phyloP scores from a whole-genome alignment of 257 asterid genomes.

The Avicennia marina region DNA sequence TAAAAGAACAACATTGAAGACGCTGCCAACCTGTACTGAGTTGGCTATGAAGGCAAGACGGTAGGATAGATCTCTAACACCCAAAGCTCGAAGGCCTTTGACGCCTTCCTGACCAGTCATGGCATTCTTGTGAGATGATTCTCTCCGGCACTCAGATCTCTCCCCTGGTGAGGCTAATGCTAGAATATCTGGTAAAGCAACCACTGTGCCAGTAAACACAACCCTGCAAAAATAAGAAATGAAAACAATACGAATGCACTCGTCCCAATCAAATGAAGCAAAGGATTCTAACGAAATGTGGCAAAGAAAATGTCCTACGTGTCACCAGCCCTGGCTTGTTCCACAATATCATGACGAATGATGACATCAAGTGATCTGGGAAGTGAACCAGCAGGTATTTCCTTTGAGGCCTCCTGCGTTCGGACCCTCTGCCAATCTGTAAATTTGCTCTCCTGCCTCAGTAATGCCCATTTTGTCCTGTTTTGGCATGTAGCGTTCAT shows the following conservation, averaged over 20 bases:
- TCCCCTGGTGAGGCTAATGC: constrained; percentile 96
- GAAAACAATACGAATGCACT: constrained; percentile 6
- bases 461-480: constrained; percentile 78
- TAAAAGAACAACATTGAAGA: background rate
- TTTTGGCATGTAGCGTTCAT: constrained; percentile 88
- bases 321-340: constrained; percentile 98
- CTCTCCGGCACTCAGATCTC: constrained; percentile 83
- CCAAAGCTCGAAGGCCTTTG: constrained; percentile 90
- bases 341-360: constrained; percentile 90
- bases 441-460: constrained; percentile 97
- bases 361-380: constrained; percentile 97
- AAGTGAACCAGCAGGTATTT: constrained; percentile 97
- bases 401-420: constrained; percentile 94
- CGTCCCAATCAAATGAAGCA: background rate
- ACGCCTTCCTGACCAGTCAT: constrained; percentile 77
- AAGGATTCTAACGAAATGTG: background rate
- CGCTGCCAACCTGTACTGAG: constrained; percentile 75
- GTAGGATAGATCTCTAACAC: constrained; percentile 90
- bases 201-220: constrained; percentile 87
- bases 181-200: constrained; percentile 83
- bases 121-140: constrained; percentile 70
- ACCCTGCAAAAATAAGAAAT: constrained; percentile 53
- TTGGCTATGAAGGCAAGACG: constrained; percentile 96
- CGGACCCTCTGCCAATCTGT: constrained; percentile 99
- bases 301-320: constrained; percentile 36